Evolutionary conservation across 306 rosid species (phyloP).

Genomic region (Lathyrus aphaca): DNA sequence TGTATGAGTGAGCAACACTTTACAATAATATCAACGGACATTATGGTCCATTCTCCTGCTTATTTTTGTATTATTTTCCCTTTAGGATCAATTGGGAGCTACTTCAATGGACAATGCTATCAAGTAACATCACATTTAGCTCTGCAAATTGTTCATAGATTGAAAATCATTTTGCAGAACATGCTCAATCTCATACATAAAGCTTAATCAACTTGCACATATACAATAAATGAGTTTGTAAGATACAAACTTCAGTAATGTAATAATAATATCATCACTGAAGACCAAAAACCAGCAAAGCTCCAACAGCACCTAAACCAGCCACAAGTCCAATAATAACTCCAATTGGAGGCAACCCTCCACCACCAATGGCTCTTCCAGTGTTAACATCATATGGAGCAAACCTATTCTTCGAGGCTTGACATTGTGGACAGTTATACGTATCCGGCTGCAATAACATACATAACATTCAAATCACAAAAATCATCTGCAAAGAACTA

Average conservation of each 20-base stretch:
- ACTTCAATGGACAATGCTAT: too few relatives aligned
- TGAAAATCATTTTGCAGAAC: conserved; percentile 24
- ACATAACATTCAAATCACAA: neutral
- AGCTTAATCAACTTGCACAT: conserved; percentile 28
- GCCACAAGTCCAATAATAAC: conserved; percentile 82
- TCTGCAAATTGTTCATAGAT: neutral
- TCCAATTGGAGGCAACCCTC: conserved; percentile 88
- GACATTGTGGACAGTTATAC: conserved; percentile 86
- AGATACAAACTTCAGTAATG: conserved; percentile 8
- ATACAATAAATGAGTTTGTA: conserved; percentile 25
- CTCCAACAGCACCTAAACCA: conserved; percentile 86
- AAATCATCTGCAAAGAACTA: neutral
- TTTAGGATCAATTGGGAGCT: too few relatives aligned
- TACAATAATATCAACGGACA: too few relatives aligned
- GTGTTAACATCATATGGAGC: conserved; percentile 81
- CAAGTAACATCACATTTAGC: neutral
- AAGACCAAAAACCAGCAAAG: conserved; percentile 95
- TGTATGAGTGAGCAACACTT: too few relatives aligned
- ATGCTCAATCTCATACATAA: conserved; percentile 32
- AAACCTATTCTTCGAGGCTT: conserved; percentile 93
- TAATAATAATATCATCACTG: conserved; percentile 52
- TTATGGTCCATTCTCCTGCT: too few relatives aligned
- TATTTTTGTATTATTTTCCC: too few relatives aligned
- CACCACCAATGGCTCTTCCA: conserved; percentile 85
- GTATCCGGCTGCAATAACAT: conserved; percentile 61